Evolutionary conservation across 768 basidiomycete species (phyloP).

Genomic region (Naematelia encephala): DNA sequence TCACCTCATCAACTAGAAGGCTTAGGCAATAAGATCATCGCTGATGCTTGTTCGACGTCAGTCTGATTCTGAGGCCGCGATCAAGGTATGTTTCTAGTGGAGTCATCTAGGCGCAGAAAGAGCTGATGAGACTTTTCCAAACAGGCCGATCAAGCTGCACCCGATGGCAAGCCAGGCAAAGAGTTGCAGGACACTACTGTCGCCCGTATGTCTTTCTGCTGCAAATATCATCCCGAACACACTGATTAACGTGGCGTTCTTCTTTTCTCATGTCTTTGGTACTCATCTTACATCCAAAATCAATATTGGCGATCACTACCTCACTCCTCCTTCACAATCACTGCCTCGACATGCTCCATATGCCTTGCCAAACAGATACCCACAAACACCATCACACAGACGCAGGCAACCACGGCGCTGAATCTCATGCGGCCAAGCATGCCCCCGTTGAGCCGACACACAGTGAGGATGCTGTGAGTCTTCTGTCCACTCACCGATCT

Average conservation of each 20-base stretch:
- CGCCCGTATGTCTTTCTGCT: slow-evolving; percentile 31
- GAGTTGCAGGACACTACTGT: slow-evolving; percentile 41
- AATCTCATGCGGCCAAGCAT: slow-evolving; percentile 19
- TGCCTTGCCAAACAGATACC: slow-evolving; percentile 11
- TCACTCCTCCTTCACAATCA: background rate
- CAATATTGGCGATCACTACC: too few species aligned
- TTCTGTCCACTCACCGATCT: background rate
- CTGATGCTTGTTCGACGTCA: slow-evolving; percentile 9
- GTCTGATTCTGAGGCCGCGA: slow-evolving; percentile 45
- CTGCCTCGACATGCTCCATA: background rate
- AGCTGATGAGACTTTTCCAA: background rate
- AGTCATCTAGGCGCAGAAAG: background rate
- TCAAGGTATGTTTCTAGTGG: slow-evolving; percentile 35
- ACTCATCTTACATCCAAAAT: too few species aligned
- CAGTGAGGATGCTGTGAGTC: slow-evolving; percentile 29
- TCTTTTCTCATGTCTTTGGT: too few species aligned
- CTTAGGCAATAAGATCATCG: background rate
- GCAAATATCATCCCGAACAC: too few species aligned
- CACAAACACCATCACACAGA: slow-evolving; percentile 29
- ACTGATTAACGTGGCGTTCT: too few species aligned
- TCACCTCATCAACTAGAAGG: background rate
- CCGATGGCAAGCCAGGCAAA: slow-evolving; percentile 32
- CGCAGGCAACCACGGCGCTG: slow-evolving; percentile 17
- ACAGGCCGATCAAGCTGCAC: slow-evolving; percentile 39
- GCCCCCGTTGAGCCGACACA: slow-evolving; percentile 6